Evolutionary conservation across 495 filamentous ascomycete genomes (phyloP), one percentile per base, ranked within the genome.

Genomic region (Hyaloscypha bicolor): DNA sequence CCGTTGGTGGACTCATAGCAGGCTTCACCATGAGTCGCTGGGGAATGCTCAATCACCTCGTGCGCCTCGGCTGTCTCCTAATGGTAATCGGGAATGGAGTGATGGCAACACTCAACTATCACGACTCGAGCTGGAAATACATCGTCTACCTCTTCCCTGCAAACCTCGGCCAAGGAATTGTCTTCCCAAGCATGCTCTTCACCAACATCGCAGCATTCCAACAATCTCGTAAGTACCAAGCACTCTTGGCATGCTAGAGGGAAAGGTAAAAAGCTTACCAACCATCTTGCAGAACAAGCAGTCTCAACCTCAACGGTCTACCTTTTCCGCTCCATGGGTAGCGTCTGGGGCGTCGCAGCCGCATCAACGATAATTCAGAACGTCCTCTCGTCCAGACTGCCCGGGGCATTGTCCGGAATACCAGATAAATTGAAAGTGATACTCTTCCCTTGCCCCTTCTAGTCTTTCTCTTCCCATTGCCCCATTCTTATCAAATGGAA

Each of bases 341-440:
- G 81, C 0, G 88, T 90, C 32, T 89, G 85, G 79, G 88, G 87
- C 14, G 87, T 89, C 1, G 86, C 88, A 1, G 78, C 88, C 19
- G 87, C 86, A 0, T 88, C 86, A 9, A 81, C 86, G 0, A 87
- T 89, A 42, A 80, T 88, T 32, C 88, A 89, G 77, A 89, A 88
- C 62, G 84, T 86, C 72, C 80, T 89, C 69, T 83, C 78, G 72
- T 76, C 82, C 67, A 80, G 81, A 75, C 81, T 90, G 60, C 80
- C 81, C 8, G 76, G 78, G 69, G 86, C 81, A 68, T 79, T 90
- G 79, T 80, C 79, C 78, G 85, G 81, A 78, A 79, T 88, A 79
- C 83, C 86, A 77, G 80, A 89, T 71, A 88, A 87, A 85, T 83
- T 82, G 82, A 87, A 83, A 85, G 87, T 89, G 86, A 76, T 79